Conservation (phyloP, 2,329 filamentous ascomycete species). For the Elsinoe fawcettii region DNA sequence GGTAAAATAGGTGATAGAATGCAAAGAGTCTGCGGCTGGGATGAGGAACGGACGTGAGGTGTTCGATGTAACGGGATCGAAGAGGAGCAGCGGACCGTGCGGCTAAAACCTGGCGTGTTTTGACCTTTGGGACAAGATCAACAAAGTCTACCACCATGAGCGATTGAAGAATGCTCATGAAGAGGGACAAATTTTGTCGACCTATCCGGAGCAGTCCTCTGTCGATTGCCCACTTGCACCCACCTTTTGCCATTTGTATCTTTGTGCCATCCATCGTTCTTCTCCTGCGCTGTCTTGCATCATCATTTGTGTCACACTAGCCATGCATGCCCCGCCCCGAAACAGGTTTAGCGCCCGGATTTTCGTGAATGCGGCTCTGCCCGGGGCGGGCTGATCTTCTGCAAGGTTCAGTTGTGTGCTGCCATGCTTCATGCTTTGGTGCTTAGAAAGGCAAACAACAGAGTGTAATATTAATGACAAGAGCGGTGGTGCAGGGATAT, state of each 20-base stretch:
- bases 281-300: background rate
- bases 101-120: background rate
- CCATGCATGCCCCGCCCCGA: background rate
- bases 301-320: background rate
- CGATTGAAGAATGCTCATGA: background rate
- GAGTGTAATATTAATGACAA: background rate
- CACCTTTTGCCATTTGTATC: background rate
- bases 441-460: background rate
- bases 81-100: too few relatives aligned
- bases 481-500: background rate
- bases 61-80: too few relatives aligned
- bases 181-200: background rate
- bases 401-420: background rate
- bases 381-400: background rate
- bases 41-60: background rate
- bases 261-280: background rate
- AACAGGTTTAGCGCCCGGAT: background rate
- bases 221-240: background rate
- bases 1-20: slow-evolving; percentile 6
- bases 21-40: background rate
- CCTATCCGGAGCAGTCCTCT: background rate
- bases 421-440: background rate
- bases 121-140: background rate
- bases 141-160: background rate
- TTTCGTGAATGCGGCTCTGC: background rate